A percentile compares a stretch with the other conserved stretches of the same genome.
Evolutionary conservation across 2,329 filamentous ascomycete species (phyloP).

Genomic region (Epichloe uncinata): DNA sequence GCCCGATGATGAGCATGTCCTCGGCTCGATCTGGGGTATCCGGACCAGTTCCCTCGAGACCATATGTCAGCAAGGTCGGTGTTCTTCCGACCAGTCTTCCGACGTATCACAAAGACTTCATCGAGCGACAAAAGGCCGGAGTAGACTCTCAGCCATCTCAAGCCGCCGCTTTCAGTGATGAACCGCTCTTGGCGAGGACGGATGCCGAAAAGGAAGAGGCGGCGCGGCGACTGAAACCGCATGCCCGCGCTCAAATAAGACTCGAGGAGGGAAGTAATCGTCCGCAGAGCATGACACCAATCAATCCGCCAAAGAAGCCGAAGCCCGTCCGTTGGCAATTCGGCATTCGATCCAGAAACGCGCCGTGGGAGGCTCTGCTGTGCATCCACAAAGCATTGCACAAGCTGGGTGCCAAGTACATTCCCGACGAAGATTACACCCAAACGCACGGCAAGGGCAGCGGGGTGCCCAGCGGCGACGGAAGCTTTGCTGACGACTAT

Average conservation of each 20-base stretch:
- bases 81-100: slow-evolving; percentile 86
- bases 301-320: slow-evolving; percentile 52
- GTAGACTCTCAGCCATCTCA: slow-evolving; percentile 29
- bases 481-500: slow-evolving; percentile 28
- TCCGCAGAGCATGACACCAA: slow-evolving; percentile 49
- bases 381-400: slow-evolving; percentile 88
- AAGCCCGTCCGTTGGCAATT: slow-evolving; percentile 95
- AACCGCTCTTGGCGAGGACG: slow-evolving; percentile 38
- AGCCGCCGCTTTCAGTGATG: slow-evolving; percentile 32
- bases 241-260: slow-evolving; percentile 58
- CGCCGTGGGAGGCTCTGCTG: slow-evolving; percentile 83
- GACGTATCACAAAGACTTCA: slow-evolving; percentile 79
- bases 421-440: slow-evolving; percentile 49
- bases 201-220: slow-evolving; percentile 72
- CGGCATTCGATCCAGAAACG: slow-evolving; percentile 86
- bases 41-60: slow-evolving; percentile 33
- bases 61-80: slow-evolving; percentile 72
- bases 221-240: slow-evolving; percentile 69
- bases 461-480: slow-evolving; percentile 21
- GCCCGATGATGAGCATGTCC: slow-evolving; percentile 40
- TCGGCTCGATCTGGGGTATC: slow-evolving; percentile 41
- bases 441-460: slow-evolving; percentile 30
- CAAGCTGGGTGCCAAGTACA: slow-evolving; percentile 82
- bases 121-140: slow-evolving; percentile 55
- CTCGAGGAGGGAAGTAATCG: slow-evolving; percentile 50